phyloP scores from a whole-genome alignment of 257 asterid species.

The Cordia subcordata region DNA sequence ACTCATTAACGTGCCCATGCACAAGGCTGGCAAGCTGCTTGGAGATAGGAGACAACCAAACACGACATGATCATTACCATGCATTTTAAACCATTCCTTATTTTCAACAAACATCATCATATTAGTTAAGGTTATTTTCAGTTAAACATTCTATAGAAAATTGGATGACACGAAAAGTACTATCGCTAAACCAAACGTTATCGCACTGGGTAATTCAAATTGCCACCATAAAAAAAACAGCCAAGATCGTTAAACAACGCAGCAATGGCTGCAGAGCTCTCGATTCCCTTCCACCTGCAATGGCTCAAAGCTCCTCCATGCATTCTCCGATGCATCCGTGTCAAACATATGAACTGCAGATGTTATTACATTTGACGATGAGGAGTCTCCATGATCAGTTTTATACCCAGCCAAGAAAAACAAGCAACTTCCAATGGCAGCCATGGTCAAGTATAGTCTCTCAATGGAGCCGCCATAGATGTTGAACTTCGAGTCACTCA shows the following conservation, averaged over 20 bases:
- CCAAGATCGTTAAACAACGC: slow-evolving; percentile 34
- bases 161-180: background rate
- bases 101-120: slow-evolving; percentile 7
- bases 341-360: slow-evolving; percentile 38
- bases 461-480: background rate
- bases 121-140: too few species aligned
- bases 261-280: slow-evolving; percentile 46
- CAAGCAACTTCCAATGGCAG: slow-evolving; percentile 24
- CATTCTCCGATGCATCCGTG: slow-evolving; percentile 20
- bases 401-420: slow-evolving; percentile 36
- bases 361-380: slow-evolving; percentile 13
- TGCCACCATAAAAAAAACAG: too few species aligned
- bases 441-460: slow-evolving; percentile 39
- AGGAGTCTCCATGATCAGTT: slow-evolving; percentile 13
- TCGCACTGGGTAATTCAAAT: too few species aligned
- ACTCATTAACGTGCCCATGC: slow-evolving; percentile 27
- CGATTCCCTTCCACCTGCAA: slow-evolving; percentile 18
- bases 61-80: slow-evolving; percentile 23
- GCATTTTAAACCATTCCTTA: slow-evolving; percentile 8
- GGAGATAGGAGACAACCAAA: slow-evolving; percentile 6
- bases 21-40: slow-evolving; percentile 7
- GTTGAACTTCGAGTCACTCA: slow-evolving; percentile 35
- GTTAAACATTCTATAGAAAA: too few species aligned
- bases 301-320: slow-evolving; percentile 35
- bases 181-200: too few species aligned